phyloP scores from a whole-genome alignment of 169 alveolate genomes.

The Plasmodium falciparum region DNA sequence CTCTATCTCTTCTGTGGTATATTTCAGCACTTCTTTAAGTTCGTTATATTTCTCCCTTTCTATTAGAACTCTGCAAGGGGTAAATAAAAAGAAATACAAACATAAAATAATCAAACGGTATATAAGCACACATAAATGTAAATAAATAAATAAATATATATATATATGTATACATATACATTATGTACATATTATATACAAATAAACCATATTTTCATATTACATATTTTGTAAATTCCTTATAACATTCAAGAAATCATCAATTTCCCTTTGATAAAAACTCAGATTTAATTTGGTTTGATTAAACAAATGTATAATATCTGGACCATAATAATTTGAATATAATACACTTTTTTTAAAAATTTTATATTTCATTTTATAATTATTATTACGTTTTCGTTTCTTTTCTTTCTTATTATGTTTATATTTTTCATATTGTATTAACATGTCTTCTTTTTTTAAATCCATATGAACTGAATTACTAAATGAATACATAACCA shows the following conservation, averaged over 20 bases:
- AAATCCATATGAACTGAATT: slow-evolving; percentile 17
- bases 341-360: slow-evolving; percentile 61
- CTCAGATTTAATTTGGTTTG: slow-evolving; percentile 49
- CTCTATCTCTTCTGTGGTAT: slow-evolving; percentile 73
- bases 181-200: not conserved
- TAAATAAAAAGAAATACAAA: slow-evolving; percentile 3
- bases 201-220: not conserved
- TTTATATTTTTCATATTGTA: slow-evolving; percentile 54
- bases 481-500: not conserved
- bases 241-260: slow-evolving; percentile 60
- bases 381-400: slow-evolving; percentile 11
- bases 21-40: slow-evolving; percentile 62
- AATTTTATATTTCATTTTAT: slow-evolving; percentile 18
- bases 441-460: slow-evolving; percentile 25
- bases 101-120: not conserved
- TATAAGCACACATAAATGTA: slow-evolving; percentile 6
- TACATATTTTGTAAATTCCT: slow-evolving; percentile 73
- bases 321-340: slow-evolving; percentile 25
- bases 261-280: slow-evolving; percentile 65
- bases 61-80: slow-evolving; percentile 29
- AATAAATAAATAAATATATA: not conserved
- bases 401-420: slow-evolving; percentile 24
- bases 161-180: not conserved
- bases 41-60: slow-evolving; percentile 70
- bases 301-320: slow-evolving; percentile 19